A percentile compares a stretch with the other conserved stretches of the same genome.
Evolutionary conservation across 2,329 filamentous ascomycete genomes (phyloP).

Genomic region (Fusarium drepaniforme): DNA sequence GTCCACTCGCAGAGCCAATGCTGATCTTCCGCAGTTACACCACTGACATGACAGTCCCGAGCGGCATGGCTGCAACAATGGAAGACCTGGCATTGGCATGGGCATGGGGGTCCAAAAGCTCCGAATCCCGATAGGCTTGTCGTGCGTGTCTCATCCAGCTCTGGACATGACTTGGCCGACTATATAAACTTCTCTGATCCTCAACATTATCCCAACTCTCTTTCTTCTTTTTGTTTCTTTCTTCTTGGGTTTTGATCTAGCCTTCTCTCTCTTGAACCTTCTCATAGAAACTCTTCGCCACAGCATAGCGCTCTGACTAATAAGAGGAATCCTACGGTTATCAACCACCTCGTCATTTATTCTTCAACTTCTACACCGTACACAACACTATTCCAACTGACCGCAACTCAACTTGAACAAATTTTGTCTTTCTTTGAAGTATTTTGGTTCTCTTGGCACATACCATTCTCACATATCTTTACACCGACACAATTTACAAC

Average conservation of each 20-base stretch:
- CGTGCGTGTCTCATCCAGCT: conserved; percentile 10
- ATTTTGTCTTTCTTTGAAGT: background rate
- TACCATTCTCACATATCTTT: background rate
- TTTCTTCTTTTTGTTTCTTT: conserved; percentile 9
- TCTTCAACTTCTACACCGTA: conserved; percentile 7
- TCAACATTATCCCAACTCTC: background rate
- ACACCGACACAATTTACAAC: background rate
- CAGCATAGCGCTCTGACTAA: conserved; percentile 8
- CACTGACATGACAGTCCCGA: conserved; percentile 28
- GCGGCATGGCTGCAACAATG: conserved; percentile 26
- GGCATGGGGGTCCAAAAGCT: conserved; percentile 10
- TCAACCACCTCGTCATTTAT: conserved; percentile 16
- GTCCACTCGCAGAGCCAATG: conserved; percentile 23
- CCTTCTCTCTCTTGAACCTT: conserved; percentile 23
- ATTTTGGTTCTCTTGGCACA: background rate
- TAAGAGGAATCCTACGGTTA: background rate
- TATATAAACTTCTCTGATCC: conserved; percentile 30
- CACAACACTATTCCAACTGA: background rate
- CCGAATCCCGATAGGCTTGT: conserved; percentile 15
- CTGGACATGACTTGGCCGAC: background rate
- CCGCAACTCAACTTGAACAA: background rate
- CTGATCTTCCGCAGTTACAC: conserved; percentile 32
- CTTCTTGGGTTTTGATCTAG: conserved; percentile 3
- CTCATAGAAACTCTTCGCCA: conserved; percentile 21
- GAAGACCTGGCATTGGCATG: conserved; percentile 24